These are phyloP conservation scores for Periconia digitata DNA, from an alignment of 2,329 filamentous ascomycete species.

Conservation along the genomic window DNA sequence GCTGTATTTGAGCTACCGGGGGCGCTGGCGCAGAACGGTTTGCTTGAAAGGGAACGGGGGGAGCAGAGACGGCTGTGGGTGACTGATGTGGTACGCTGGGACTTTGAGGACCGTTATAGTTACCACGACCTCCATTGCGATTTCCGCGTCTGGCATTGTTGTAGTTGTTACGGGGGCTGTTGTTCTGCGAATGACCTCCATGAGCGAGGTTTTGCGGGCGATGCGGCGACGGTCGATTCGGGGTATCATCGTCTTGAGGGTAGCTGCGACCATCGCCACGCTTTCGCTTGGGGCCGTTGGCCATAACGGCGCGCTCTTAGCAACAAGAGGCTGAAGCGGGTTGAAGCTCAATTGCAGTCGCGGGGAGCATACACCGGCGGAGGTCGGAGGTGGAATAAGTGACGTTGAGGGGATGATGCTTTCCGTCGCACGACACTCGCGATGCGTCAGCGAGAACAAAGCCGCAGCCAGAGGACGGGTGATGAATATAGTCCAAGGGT, in stretches of 20 bases:
- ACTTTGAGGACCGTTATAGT: constrained; percentile 33
- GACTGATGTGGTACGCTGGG: constrained; percentile 30
- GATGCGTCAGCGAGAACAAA: neutral
- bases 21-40: constrained; percentile 19
- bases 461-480: constrained; percentile 6
- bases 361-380: constrained; percentile 32
- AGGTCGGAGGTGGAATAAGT: constrained; percentile 4
- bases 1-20: constrained; percentile 18
- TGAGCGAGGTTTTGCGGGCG: constrained; percentile 54
- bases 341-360: constrained; percentile 18
- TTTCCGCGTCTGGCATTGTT: constrained; percentile 34
- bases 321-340: constrained; percentile 28
- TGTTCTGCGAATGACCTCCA: constrained; percentile 47
- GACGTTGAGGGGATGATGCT: neutral
- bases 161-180: constrained; percentile 37
- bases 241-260: constrained; percentile 46
- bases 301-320: constrained; percentile 47
- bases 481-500: neutral
- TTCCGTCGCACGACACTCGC: neutral
- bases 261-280: constrained; percentile 48
- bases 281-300: constrained; percentile 60
- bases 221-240: constrained; percentile 52
- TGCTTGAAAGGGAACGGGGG: constrained; percentile 19
- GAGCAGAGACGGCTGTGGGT: constrained; percentile 37
- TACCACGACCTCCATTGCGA: constrained; percentile 30